A percentile compares a stretch with the other conserved stretches of the same genome.
Conservation (phyloP, 2,329 filamentous ascomycete species). For the Macrophomina phaseolina region DNA sequence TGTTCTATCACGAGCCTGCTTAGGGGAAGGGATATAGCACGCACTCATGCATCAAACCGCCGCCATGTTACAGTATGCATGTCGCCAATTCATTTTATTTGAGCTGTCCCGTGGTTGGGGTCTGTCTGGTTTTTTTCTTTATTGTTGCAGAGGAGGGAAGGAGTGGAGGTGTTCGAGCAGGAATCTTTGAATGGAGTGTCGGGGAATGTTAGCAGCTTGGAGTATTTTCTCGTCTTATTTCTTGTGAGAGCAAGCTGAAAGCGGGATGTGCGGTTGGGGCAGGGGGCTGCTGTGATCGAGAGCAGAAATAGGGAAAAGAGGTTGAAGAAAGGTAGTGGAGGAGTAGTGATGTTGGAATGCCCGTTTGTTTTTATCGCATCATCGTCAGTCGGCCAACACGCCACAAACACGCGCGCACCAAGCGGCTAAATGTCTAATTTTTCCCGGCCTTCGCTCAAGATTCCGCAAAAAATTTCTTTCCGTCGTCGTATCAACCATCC, state of each 20-base stretch:
- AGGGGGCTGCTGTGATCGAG: no score
- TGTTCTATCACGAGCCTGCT: slow-evolving; percentile 16
- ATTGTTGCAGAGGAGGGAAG: neutral
- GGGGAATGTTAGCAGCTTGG: no score
- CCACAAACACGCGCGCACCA: slow-evolving; percentile 4
- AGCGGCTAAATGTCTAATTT: slow-evolving; percentile 26
- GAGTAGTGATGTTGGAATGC: slow-evolving; percentile 14
- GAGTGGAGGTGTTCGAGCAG: no score
- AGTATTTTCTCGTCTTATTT: no score
- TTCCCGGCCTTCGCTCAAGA: slow-evolving; percentile 6
- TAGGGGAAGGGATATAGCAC: slow-evolving; percentile 5
- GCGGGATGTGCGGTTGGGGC: no score
- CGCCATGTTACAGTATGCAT: slow-evolving; percentile 18
- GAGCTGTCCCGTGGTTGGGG: neutral
- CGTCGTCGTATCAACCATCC: neutral
- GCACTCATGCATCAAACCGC: neutral
- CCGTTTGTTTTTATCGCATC: neutral
- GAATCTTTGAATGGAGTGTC: no score
- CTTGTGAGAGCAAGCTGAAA: no score
- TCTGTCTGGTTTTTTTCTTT: neutral
- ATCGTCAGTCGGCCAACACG: neutral
- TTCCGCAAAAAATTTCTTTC: neutral
- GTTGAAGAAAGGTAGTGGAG: neutral
- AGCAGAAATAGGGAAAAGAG: neutral
- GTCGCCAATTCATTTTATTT: neutral